Evolutionary conservation across 805 yeast genomes (phyloP), one percentile per base, ranked within the genome.

Genomic region (Kazachstania kunashirensis): DNA sequence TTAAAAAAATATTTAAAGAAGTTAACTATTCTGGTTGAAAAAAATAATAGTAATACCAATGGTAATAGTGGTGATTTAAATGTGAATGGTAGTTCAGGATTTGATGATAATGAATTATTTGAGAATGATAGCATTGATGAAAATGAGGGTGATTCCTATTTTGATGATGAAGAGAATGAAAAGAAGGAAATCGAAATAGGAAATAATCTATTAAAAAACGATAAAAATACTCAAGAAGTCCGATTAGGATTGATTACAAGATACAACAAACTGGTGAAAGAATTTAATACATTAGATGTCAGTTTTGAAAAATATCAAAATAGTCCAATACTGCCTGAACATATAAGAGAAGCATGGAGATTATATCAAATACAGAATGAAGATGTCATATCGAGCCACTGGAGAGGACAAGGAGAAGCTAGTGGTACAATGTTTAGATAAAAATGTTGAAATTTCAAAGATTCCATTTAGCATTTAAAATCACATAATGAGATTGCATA

Each of bases 321-420:
- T 28, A 67, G 67, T 33, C 95, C 95, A 1, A 56, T 88, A 31
- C 66, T 75, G 24, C 95, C 96, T 0, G 86, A 83, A 42, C 94
- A 88, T 52, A 68, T 88, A 20, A 62, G 94, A 34, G 95, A 85
- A 49, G 96, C 96, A 1, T 84, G 94, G 89, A 66, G 94, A 47
- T 56, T 81, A 33, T 81, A 78, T 46, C 75, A 73, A 45, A 44
- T 69, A 29, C 95, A 86, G 49, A 74, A 71, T 35, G 77, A 79
- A 23, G 70, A 77, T 3, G 70, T 76, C 1, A 75, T 82, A 5
- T 64, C 66, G 8, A 71, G 79, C 2, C 73, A 75, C 36, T 81
- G 88, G 84, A 66, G 88, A 39, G 57, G 68, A 6, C 84, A 80
- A 51, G 84, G 84, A 11, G 82, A 73, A 33, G 74, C 78, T 2